Evolutionary conservation across 1,284 basidiomycete species (phyloP).

Genomic region (Cutaneotrichosporon cutaneum): DNA sequence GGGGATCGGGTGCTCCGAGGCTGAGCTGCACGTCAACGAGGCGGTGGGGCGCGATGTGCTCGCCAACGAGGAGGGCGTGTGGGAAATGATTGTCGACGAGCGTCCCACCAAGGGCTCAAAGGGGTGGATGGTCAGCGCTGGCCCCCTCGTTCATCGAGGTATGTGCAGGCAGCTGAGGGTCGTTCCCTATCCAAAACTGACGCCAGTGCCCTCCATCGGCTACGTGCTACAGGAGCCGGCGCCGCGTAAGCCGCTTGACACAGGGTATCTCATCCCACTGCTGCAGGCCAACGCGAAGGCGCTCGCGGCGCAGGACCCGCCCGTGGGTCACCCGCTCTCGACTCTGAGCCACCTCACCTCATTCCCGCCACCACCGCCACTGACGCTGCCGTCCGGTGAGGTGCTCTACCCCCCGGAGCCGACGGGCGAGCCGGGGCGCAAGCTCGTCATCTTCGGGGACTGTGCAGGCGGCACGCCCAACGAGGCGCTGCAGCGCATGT

Average conservation of each 20-base stretch:
- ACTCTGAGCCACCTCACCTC: slow-evolving; percentile 67
- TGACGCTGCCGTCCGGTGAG: slow-evolving; percentile 74
- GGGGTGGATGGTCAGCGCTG: slow-evolving; percentile 68
- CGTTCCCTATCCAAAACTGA: slow-evolving; percentile 6
- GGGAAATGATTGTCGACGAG: slow-evolving; percentile 60
- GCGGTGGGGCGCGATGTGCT: slow-evolving; percentile 64
- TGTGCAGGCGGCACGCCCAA: slow-evolving; percentile 49
- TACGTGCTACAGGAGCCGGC: slow-evolving; percentile 70
- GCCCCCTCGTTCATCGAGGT: slow-evolving; percentile 79
- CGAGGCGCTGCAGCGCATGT: slow-evolving; percentile 36
- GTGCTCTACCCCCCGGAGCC: slow-evolving; percentile 66
- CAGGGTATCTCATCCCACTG: slow-evolving; percentile 44
- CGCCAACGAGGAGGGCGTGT: slow-evolving; percentile 66
- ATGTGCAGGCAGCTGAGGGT: slow-evolving; percentile 22
- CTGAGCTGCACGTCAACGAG: slow-evolving; percentile 66
- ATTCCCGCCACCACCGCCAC: slow-evolving; percentile 57
- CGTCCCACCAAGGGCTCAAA: slow-evolving; percentile 39
- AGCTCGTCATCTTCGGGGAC: slow-evolving; percentile 50
- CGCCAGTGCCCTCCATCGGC: slow-evolving; percentile 75
- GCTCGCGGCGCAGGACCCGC: slow-evolving; percentile 58
- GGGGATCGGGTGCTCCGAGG: slow-evolving; percentile 57
- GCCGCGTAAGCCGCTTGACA: slow-evolving; percentile 50
- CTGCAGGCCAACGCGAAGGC: slow-evolving; percentile 53
- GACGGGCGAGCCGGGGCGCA: slow-evolving; percentile 55
- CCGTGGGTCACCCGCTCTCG: slow-evolving; percentile 67